These are phyloP conservation scores for Apium graveolens DNA, from an alignment of 129 eudicot genomes.

Conservation along the genomic window DNA sequence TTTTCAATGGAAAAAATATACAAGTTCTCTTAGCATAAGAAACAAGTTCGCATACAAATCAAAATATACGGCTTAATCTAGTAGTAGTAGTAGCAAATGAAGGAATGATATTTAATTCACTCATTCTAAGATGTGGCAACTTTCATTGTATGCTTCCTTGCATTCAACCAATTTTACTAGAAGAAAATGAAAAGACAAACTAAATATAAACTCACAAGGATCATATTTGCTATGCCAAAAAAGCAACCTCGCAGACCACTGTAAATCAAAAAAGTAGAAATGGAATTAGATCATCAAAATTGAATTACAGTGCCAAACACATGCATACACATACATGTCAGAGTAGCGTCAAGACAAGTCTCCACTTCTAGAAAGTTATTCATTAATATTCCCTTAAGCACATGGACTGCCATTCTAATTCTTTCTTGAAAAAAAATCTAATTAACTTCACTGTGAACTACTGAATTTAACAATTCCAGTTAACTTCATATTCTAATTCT, in stretches of 20 bases:
- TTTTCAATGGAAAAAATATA: not conserved
- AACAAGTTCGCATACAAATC: not conserved
- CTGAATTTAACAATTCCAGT: not conserved
- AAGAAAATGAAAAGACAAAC: not conserved
- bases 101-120: not conserved
- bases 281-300: conserved; percentile 23
- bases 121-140: conserved; percentile 11
- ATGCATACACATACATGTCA: not conserved
- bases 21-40: not conserved
- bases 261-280: conserved; percentile 31
- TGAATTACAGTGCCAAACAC: not conserved
- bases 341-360: not conserved
- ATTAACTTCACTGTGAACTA: not conserved
- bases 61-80: not conserved
- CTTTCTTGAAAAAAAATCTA: not conserved
- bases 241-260: conserved; percentile 90
- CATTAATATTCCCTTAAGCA: not conserved
- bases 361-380: not conserved
- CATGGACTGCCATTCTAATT: not conserved
- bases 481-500: no score
- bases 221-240: conserved; percentile 96
- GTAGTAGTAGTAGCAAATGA: not conserved
- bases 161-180: not conserved
- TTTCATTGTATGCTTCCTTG: not conserved
- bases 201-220: conserved; percentile 65